These are phyloP conservation scores for Saccharomyces mikatae DNA, from an alignment of 805 yeast species.

Conservation along the genomic window DNA sequence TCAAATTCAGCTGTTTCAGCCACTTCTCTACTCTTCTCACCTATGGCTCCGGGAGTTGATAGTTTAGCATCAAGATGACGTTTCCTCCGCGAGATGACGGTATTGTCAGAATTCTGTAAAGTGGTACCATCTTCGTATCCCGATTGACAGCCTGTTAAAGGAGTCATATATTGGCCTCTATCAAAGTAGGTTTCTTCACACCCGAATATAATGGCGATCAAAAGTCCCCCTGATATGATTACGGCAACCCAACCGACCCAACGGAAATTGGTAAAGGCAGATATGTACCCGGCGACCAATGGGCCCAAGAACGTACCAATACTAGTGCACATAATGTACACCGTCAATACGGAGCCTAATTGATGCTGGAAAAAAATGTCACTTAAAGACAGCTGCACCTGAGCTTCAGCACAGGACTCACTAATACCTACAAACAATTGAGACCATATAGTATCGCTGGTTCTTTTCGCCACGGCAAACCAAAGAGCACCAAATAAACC, in stretches of 20 bases:
- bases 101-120: neutral
- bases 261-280: constrained; percentile 52
- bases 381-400: constrained; percentile 56
- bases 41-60: neutral
- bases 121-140: constrained; percentile 3
- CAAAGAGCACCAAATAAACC: constrained; percentile 63
- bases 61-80: neutral
- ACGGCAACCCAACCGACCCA: constrained; percentile 72
- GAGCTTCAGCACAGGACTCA: constrained; percentile 71
- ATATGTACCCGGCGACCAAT: constrained; percentile 65
- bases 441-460: constrained; percentile 65
- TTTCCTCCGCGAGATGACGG: neutral
- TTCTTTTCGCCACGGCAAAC: constrained; percentile 51
- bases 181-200: constrained; percentile 70
- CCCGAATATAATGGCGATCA: constrained; percentile 46
- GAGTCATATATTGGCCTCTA: constrained; percentile 37
- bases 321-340: constrained; percentile 66
- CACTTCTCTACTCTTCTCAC: neutral
- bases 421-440: constrained; percentile 74
- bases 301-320: constrained; percentile 78
- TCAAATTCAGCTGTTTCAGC: constrained; percentile 1
- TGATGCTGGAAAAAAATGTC: constrained; percentile 76
- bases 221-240: constrained; percentile 53
- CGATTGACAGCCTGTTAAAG: constrained; percentile 12
- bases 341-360: constrained; percentile 61